A percentile compares a stretch with the other conserved stretches of the same genome.
phyloP scores from a whole-genome alignment of 1,284 basidiomycete genomes.

The Earliella scabrosa region DNA sequence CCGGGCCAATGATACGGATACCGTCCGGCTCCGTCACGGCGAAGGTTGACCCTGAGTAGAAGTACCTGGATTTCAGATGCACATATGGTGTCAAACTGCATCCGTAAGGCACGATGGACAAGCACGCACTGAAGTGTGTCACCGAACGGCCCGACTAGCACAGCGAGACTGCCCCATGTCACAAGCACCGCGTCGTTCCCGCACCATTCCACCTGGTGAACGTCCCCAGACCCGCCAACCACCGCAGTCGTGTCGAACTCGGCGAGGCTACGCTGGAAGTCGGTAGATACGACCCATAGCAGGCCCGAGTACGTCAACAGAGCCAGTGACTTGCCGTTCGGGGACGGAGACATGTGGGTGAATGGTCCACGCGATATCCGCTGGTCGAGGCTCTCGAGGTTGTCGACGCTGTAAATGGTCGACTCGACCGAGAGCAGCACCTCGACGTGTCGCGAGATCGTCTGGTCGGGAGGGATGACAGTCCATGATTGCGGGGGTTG shows the following conservation, averaged over 20 bases:
- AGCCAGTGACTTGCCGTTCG: slow-evolving; percentile 92
- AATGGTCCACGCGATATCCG: slow-evolving; percentile 91
- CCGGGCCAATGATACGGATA: slow-evolving; percentile 79
- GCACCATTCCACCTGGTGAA: slow-evolving; percentile 89
- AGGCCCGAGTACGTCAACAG: slow-evolving; percentile 75
- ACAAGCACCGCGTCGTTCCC: slow-evolving; percentile 94
- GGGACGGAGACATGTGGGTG: slow-evolving; percentile 84
- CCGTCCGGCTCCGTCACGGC: slow-evolving; percentile 89
- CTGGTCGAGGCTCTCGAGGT: slow-evolving; percentile 86
- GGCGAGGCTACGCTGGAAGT: slow-evolving; percentile 89
- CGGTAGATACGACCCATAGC: slow-evolving; percentile 92
- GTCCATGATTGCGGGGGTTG: slow-evolving; percentile 85
- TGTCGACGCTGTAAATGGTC: slow-evolving; percentile 84
- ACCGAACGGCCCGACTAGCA: slow-evolving; percentile 92
- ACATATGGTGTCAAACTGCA: too few species aligned
- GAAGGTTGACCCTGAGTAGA: slow-evolving; percentile 78
- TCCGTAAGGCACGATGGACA: too few species aligned
- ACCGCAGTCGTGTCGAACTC: slow-evolving; percentile 77
- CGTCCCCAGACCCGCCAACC: slow-evolving; percentile 53
- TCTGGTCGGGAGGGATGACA: slow-evolving; percentile 85
- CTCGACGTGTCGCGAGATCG: slow-evolving; percentile 86
- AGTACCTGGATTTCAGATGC: slow-evolving; percentile 56
- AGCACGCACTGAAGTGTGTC: slow-evolving; percentile 79
- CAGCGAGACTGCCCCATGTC: slow-evolving; percentile 79
- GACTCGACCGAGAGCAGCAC: slow-evolving; percentile 81